Conservation (phyloP, 495 filamentous ascomycete genomes). For the Penicillium cinerascens region DNA sequence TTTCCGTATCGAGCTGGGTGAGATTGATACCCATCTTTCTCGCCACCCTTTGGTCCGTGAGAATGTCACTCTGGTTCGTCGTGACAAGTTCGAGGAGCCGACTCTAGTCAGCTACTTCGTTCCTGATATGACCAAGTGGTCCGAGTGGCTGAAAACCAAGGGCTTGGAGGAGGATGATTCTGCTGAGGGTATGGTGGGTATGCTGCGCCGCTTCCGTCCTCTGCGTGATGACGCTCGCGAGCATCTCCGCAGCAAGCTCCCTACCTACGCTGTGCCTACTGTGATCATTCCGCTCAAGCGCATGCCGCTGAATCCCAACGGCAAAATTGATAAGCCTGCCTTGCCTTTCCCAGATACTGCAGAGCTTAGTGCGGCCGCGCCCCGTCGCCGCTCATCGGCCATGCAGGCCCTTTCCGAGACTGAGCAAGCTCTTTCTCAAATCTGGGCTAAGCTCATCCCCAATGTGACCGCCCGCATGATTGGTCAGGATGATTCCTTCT, state of each 20-base stretch:
- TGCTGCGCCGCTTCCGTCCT: constrained; percentile 59
- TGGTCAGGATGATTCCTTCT: constrained; percentile 68
- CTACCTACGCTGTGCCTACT: constrained; percentile 76
- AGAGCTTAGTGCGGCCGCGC: constrained; percentile 46
- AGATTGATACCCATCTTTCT: constrained; percentile 84
- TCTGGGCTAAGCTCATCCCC: constrained; percentile 59
- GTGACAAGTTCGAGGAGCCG: constrained; percentile 88
- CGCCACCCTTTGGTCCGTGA: constrained; percentile 78
- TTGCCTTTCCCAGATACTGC: constrained; percentile 86
- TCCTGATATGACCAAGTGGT: constrained; percentile 72
- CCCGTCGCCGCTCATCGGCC: constrained; percentile 34
- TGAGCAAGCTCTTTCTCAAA: constrained; percentile 61
- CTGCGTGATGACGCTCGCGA: constrained; percentile 73
- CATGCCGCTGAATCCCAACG: constrained; percentile 90
- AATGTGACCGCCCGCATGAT: constrained; percentile 57
- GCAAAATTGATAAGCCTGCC: constrained; percentile 87
- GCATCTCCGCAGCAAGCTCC: constrained; percentile 70
- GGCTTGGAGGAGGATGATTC: constrained; percentile 47
- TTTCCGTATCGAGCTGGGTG: constrained; percentile 91
- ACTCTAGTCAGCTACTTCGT: constrained; percentile 90
- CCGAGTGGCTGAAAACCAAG: constrained; percentile 57
- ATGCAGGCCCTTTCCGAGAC: constrained; percentile 54
- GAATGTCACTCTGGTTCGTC: constrained; percentile 79
- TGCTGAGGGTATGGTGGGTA: constrained; percentile 54
- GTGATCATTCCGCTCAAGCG: constrained; percentile 75